These are phyloP conservation scores for Stentor coeruleus DNA, from an alignment of 73 alveolate species.

Conservation along the genomic window DNA sequence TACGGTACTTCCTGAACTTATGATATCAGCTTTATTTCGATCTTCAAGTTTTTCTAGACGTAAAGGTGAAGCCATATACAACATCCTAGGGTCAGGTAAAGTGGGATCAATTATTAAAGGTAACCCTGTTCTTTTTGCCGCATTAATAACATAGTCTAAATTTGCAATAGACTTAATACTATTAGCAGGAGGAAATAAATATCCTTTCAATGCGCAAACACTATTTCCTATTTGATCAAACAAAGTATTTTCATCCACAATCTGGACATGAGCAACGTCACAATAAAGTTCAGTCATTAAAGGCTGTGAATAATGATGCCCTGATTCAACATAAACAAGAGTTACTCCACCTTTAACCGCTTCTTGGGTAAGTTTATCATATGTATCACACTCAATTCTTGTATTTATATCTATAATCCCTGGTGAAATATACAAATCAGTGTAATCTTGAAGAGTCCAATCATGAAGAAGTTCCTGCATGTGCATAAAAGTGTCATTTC, in stretches of 20 bases:
- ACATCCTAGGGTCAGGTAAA: conserved; percentile 7
- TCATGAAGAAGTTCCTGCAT: neutral
- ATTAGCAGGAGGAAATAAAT: conserved; percentile 1
- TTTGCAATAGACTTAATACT: neutral
- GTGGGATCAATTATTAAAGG: conserved; percentile 6
- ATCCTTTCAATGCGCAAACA: neutral
- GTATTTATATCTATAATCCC: neutral
- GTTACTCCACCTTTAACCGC: conserved; percentile 11
- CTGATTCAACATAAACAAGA: neutral
- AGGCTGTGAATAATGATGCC: neutral
- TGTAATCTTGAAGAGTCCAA: neutral
- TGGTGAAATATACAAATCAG: conserved; percentile 12
- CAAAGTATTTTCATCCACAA: neutral
- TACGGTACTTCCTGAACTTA: neutral
- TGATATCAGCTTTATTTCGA: neutral
- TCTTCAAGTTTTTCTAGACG: neutral
- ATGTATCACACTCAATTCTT: conserved; percentile 1
- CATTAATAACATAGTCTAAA: neutral
- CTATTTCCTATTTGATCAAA: neutral
- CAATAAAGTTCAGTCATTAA: neutral
- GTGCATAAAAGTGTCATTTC: neutral
- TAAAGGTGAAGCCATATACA: conserved; percentile 20
- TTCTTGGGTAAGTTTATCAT: neutral
- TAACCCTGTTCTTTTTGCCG: neutral
- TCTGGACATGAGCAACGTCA: conserved; percentile 2